Percentiles rank a stretch among this genome's conserved stretches.
Evolutionary conservation across 2,329 filamentous ascomycete genomes (phyloP).

Genomic region (Dryadomyces quercus-mongolicae): DNA sequence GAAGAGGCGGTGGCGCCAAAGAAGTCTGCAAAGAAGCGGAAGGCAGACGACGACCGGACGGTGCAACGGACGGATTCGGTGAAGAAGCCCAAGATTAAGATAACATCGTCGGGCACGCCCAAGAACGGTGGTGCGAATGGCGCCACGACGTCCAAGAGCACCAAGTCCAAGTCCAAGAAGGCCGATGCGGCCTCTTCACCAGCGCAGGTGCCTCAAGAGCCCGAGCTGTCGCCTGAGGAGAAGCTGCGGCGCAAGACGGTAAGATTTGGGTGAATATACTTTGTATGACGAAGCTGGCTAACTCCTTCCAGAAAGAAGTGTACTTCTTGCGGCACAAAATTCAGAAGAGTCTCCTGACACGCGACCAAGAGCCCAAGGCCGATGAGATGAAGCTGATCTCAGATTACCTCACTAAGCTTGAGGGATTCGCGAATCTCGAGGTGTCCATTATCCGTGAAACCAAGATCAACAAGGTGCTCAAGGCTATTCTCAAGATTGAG

Average conservation of each 20-base stretch:
- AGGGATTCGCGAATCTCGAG: slow-evolving; percentile 68
- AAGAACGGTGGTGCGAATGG: slow-evolving; percentile 29
- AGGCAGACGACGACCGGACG: slow-evolving; percentile 56
- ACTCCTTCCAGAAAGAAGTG: slow-evolving; percentile 53
- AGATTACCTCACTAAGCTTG: slow-evolving; percentile 67
- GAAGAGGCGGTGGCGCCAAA: slow-evolving; percentile 32
- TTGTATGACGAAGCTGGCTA: background rate
- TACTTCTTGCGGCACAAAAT: slow-evolving; percentile 88
- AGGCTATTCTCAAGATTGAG: slow-evolving; percentile 80
- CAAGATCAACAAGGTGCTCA: slow-evolving; percentile 98
- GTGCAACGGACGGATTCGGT: slow-evolving; percentile 41
- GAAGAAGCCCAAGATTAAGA: slow-evolving; percentile 58
- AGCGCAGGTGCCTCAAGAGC: slow-evolving; percentile 34
- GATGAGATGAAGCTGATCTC: slow-evolving; percentile 73
- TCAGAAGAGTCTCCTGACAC: slow-evolving; percentile 82
- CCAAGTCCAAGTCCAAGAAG: slow-evolving; percentile 35
- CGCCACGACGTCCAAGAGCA: slow-evolving; percentile 33
- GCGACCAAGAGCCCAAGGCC: slow-evolving; percentile 75
- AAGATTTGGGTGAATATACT: slow-evolving; percentile 14
- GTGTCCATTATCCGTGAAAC: slow-evolving; percentile 78
- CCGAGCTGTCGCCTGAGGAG: slow-evolving; percentile 46
- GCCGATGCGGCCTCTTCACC: slow-evolving; percentile 5
- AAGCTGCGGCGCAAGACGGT: slow-evolving; percentile 47
- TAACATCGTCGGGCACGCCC: slow-evolving; percentile 36
- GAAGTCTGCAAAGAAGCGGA: slow-evolving; percentile 64